phyloP scores from a whole-genome alignment of 805 yeast genomes.

The Ogataea polymorpha region DNA sequence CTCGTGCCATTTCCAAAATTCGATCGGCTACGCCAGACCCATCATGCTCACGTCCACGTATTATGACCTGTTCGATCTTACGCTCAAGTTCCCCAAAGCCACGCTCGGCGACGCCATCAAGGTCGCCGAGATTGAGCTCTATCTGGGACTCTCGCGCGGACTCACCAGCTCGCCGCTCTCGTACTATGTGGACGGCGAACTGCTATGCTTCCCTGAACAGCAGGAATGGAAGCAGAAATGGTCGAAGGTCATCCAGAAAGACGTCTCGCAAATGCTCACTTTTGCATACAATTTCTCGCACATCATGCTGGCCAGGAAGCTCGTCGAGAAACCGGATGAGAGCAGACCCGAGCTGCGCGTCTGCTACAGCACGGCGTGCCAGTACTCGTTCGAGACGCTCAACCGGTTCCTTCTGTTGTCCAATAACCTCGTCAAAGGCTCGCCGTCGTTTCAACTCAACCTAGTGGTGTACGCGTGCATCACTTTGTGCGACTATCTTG shows the following conservation, averaged over 20 bases:
- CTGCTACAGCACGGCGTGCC: conserved; percentile 39
- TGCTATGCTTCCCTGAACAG: conserved; percentile 34
- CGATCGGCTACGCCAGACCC: conserved; percentile 50
- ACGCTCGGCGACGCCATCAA: conserved; percentile 55
- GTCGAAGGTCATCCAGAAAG: conserved; percentile 43
- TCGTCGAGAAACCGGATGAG: conserved; percentile 19
- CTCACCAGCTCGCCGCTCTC: conserved; percentile 6
- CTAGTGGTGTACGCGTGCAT: conserved; percentile 55
- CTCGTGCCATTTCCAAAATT: conserved; percentile 48
- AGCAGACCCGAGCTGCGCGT: conserved; percentile 3
- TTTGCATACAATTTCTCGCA: conserved; percentile 49
- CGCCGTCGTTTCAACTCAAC: conserved; percentile 50
- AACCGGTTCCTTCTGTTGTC: conserved; percentile 43
- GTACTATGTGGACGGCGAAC: conserved; percentile 12
- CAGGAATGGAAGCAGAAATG: conserved; percentile 46
- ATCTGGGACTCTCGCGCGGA: conserved; percentile 23
- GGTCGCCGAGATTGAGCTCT: conserved; percentile 46
- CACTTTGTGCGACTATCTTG: conserved; percentile 47
- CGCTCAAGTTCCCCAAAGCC: conserved; percentile 46
- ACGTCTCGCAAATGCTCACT: conserved; percentile 45
- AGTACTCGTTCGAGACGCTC: conserved; percentile 43
- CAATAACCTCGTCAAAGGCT: conserved; percentile 47
- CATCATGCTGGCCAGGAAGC: conserved; percentile 39
- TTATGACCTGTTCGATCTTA: conserved; percentile 40
- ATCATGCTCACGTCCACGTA: conserved; percentile 38